phyloP scores from a whole-genome alignment of 2,329 filamentous ascomycete genomes.

The Paramyrothecium sp. region DNA sequence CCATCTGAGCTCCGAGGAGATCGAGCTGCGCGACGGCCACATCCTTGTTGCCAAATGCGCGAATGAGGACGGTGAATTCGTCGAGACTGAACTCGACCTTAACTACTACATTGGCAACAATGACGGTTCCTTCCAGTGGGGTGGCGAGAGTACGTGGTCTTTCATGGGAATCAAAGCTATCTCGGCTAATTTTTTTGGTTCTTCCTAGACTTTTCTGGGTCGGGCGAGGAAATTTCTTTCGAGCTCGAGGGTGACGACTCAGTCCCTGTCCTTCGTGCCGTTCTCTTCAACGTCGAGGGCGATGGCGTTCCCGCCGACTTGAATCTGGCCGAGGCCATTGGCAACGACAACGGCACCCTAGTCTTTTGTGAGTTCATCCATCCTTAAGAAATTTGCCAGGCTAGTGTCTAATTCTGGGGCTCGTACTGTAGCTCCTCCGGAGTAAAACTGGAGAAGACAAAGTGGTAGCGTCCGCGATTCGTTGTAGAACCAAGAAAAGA shows the following conservation, averaged over 20 bases:
- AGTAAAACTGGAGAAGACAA: too few relatives aligned
- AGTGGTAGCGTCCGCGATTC: too few relatives aligned
- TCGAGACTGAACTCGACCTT: constrained; percentile 47
- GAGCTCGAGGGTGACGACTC: constrained; percentile 46
- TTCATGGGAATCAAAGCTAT: not conserved
- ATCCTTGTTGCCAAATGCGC: constrained; percentile 43
- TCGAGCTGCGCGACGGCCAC: constrained; percentile 48
- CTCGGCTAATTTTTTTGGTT: not conserved
- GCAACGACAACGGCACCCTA: constrained; percentile 50
- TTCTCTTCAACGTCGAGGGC: constrained; percentile 40
- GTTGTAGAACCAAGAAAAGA: too few relatives aligned
- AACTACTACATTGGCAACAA: constrained; percentile 50
- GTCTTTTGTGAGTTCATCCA: constrained; percentile 27
- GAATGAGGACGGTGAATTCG: constrained; percentile 38
- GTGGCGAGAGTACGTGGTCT: constrained; percentile 23
- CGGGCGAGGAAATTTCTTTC: constrained; percentile 46
- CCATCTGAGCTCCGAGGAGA: constrained; percentile 43
- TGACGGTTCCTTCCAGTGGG: constrained; percentile 48
- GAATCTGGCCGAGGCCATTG: constrained; percentile 55
- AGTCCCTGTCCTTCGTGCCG: constrained; percentile 52
- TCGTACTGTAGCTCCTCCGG: too few relatives aligned
- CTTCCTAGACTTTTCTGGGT: constrained; percentile 39
- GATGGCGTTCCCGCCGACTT: constrained; percentile 41
- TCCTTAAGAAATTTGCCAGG: too few relatives aligned
- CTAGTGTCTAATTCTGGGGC: not conserved